phyloP scores from a whole-genome alignment of 2,329 filamentous ascomycete species.

The Coniochaeta hoffmannii region DNA sequence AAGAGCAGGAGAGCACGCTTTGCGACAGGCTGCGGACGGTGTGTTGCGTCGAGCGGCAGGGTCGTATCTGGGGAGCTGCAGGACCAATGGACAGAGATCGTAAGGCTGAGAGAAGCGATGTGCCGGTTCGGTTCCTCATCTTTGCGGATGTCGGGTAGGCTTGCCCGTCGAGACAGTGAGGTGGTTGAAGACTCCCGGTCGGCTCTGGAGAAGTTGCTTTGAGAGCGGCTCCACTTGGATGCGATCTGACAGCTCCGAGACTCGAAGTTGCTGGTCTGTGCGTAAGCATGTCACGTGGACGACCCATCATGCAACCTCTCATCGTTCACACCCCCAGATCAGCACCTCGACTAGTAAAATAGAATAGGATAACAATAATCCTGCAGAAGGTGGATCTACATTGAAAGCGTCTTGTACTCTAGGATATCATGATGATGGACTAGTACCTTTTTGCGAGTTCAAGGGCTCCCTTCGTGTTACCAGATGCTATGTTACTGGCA shows the following conservation, averaged over 20 bases:
- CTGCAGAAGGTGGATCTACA: no score
- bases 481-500: no score
- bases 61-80: neutral
- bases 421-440: no score
- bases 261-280: neutral
- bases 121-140: neutral
- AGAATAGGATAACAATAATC: no score
- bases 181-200: neutral
- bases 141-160: neutral
- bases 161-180: neutral
- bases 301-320: no score
- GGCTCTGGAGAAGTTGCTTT: neutral
- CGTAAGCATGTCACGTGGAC: no score
- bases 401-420: no score
- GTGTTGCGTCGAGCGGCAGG: neutral
- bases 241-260: neutral
- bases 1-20: neutral
- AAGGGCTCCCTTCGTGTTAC: no score
- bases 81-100: neutral
- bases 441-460: no score
- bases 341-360: no score
- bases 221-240: neutral
- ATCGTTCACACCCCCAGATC: no score
- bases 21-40: constrained; percentile 1
- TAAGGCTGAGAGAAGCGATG: neutral